phyloP scores from a whole-genome alignment of 139 green algal species.

The Prasinococcaceae sp. region DNA sequence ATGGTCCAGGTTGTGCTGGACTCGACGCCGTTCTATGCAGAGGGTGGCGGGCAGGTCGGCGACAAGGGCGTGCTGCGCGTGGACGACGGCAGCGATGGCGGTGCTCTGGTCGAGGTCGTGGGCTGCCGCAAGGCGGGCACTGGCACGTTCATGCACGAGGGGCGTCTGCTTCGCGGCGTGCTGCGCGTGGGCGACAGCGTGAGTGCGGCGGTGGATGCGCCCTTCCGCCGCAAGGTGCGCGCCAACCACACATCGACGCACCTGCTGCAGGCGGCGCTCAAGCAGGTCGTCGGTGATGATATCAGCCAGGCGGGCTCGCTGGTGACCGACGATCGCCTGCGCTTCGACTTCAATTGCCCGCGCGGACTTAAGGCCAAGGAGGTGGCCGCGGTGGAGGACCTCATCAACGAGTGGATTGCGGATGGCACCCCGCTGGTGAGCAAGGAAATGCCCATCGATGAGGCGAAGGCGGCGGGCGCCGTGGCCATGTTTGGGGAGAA shows the following conservation, averaged over 20 bases:
- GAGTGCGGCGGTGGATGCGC: slow-evolving; percentile 39
- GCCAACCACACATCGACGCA: slow-evolving; percentile 84
- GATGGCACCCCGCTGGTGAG: slow-evolving; percentile 5
- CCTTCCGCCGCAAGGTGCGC: slow-evolving; percentile 22
- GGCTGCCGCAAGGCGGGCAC: slow-evolving; percentile 58
- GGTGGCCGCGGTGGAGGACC: slow-evolving; percentile 44
- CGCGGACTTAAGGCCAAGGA: slow-evolving; percentile 29
- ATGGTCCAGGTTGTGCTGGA: slow-evolving; percentile 53
- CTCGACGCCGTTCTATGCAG: slow-evolving; percentile 71
- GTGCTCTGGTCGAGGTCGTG: slow-evolving; percentile 10
- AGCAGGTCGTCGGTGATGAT: slow-evolving; percentile 62
- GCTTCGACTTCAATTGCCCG: slow-evolving; percentile 46
- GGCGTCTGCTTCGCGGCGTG: slow-evolving; percentile 20
- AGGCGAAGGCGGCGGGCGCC: slow-evolving; percentile 65
- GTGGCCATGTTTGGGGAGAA: slow-evolving; percentile 91
- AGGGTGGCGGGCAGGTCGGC: slow-evolving; percentile 65
- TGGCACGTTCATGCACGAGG: slow-evolving; percentile 63
- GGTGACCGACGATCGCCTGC: slow-evolving; percentile 46
- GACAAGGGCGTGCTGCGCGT: slow-evolving; percentile 39
- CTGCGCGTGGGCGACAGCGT: slow-evolving; percentile 16
- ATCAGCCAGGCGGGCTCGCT: slow-evolving; percentile 73
- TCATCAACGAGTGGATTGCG: slow-evolving; percentile 72
- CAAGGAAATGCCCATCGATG: slow-evolving; percentile 50
- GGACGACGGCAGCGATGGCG: not conserved
- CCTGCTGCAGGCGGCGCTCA: slow-evolving; percentile 56